Conservation (phyloP, 345 rosid species). For the Erodium maritimum region DNA sequence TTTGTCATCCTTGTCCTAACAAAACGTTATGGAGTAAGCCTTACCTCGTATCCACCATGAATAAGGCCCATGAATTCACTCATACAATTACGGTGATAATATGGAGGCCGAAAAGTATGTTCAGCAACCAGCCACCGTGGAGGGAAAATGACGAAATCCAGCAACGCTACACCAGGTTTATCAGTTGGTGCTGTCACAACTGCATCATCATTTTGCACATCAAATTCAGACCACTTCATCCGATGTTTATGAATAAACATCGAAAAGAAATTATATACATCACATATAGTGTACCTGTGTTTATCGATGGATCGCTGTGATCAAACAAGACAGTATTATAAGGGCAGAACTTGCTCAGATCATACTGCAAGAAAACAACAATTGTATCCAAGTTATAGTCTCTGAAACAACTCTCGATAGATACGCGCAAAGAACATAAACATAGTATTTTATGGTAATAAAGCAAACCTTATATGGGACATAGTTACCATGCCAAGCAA, state of each 20-base stretch:
- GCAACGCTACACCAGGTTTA: conserved; percentile 89
- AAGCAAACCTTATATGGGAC: conserved; percentile 75
- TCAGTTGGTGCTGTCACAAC: conserved; percentile 97
- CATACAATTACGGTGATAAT: conserved; percentile 98
- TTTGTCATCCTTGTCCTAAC: not conserved
- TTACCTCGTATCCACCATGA: conserved; percentile 89
- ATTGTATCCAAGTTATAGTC: not conserved
- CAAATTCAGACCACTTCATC: conserved; percentile 8
- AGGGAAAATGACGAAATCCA: conserved; percentile 93
- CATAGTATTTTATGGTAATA: not conserved
- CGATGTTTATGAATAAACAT: not conserved
- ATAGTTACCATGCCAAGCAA: conserved; percentile 98
- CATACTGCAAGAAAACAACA: conserved; percentile 46
- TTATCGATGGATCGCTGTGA: conserved; percentile 87
- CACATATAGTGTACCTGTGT: conserved; percentile 49
- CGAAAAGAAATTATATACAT: not conserved
- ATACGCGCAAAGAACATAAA: not conserved
- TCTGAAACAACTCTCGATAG: conserved; percentile 3
- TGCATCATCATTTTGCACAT: conserved; percentile 21
- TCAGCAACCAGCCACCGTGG: conserved; percentile 96
- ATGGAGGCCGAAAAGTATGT: conserved; percentile 93
- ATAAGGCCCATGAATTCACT: conserved; percentile 97
- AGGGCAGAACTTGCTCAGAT: conserved; percentile 82
- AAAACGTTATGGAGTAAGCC: not conserved
- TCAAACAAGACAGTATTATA: conserved; percentile 88